phyloP scores from a whole-genome alignment of 1,284 basidiomycete genomes.

The Ustilago loliicola region DNA sequence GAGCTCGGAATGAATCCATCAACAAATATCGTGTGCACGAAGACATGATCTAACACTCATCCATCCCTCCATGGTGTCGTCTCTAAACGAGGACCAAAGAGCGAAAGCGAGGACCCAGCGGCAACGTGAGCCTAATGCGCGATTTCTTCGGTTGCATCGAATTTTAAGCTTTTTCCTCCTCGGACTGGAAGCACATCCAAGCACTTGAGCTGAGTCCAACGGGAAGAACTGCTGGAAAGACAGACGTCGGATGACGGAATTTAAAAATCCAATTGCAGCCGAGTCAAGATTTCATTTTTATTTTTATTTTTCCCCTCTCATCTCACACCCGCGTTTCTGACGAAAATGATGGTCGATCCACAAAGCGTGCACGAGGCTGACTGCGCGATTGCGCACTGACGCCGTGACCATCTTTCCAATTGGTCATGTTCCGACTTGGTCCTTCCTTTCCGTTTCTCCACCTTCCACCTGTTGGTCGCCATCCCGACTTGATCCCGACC shows the following conservation, averaged over 20 bases:
- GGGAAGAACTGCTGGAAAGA: background rate
- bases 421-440: background rate
- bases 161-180: background rate
- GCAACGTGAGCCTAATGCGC: background rate
- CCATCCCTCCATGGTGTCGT: no score
- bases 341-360: background rate
- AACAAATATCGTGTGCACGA: background rate
- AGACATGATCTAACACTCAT: background rate
- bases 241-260: constrained; percentile 3
- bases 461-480: background rate
- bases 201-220: background rate
- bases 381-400: constrained; percentile 4
- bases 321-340: background rate
- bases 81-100: no score
- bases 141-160: background rate
- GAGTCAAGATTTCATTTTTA: constrained; percentile 1
- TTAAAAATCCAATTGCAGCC: constrained; percentile 4
- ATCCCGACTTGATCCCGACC: constrained; percentile 7
- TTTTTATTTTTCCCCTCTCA: no score
- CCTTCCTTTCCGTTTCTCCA: background rate
- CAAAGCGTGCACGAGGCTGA: constrained; percentile 1
- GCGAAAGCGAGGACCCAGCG: background rate
- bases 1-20: background rate
- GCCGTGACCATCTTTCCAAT: background rate
- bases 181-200: no score